Base-by-base conservation (phyloP, 2,329 filamentous ascomycete species). In the Cladosporium sp. region DNA sequence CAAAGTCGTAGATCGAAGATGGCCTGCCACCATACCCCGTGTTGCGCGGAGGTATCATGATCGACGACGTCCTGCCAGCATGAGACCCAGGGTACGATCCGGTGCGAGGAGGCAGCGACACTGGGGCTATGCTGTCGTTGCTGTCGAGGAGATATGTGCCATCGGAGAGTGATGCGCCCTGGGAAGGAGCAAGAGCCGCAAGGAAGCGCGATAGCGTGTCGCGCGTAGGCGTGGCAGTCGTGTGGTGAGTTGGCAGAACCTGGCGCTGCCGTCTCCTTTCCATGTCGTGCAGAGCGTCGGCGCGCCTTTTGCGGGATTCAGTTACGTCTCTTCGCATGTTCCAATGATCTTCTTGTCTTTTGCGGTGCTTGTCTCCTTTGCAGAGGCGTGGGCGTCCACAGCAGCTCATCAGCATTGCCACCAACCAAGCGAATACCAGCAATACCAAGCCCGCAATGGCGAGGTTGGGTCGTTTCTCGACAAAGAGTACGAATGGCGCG, bases 401-500 rank as follows among this genome's bases (percentile, higher is more conserved):
- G n/a, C 41, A 47, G 41, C n/a, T 8, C 10, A 47, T 2, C n/a
- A 47, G n/a, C 41, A 21, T 21, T 11, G n/a, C 8, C n/a, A 21
- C 41, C n/a, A 21, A 0, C 41, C 41, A 47, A n/a, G 41, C 41
- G 4, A 21, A 47, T 2, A 24, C n/a, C n/a, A 47, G 8, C 41
- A 21, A 47, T 3, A 12, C 41, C n/a, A 47, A 47, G 10, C 41
- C 41, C n/a, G 10, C 41, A 24, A 47, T 24, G 41, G 41, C 41
- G n/a, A 47, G 41, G 1, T 2, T 12, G n/a, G 41, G 41, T 4
- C 3, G 10, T 47, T 21, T 24, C 41, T 47, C 72, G 44, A 73
- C 68, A 44, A 71, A 49, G 1, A 72, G 67, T 47, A 74, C 68
- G 15, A 66, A 41, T 12, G 68, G 68, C 12, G 73, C 70, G 58